A percentile compares a stretch with the other conserved stretches of the same genome.
These are phyloP conservation scores for Wickerhamiella galacta DNA, from an alignment of 805 yeast species.

Conservation along the genomic window DNA sequence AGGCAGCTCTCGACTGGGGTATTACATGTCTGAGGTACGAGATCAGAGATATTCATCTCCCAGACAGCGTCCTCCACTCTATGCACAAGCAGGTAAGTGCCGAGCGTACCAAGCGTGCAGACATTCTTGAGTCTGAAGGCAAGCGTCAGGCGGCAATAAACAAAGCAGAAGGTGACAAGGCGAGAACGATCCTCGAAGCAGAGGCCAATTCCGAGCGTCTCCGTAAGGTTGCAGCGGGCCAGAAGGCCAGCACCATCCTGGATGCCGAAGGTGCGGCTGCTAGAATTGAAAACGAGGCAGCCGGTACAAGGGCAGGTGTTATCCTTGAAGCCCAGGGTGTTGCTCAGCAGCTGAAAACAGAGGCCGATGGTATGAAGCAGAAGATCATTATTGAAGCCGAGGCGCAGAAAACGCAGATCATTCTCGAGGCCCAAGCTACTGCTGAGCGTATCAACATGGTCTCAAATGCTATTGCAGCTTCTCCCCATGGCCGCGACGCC, in stretches of 20 bases:
- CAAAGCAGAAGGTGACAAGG: conserved; percentile 65
- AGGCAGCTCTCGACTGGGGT: conserved; percentile 74
- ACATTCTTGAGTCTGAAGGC: conserved; percentile 71
- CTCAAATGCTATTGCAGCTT: conserved; percentile 46
- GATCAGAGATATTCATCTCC: conserved; percentile 72
- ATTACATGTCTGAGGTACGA: conserved; percentile 66
- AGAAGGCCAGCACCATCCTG: conserved; percentile 47
- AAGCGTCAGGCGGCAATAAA: conserved; percentile 57
- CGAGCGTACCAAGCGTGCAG: conserved; percentile 69
- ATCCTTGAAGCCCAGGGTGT: conserved; percentile 34
- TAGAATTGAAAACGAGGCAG: conserved; percentile 37
- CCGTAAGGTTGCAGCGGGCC: conserved; percentile 54
- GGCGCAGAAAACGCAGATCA: conserved; percentile 36
- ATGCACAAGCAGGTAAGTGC: conserved; percentile 80
- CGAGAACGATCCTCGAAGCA: conserved; percentile 47
- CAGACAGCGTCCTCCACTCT: conserved; percentile 62
- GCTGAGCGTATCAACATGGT: conserved; percentile 49
- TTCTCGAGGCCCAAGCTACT: conserved; percentile 59
- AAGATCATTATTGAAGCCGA: conserved; percentile 1
- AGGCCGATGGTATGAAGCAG: conserved; percentile 2
- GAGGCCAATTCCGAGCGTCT: conserved; percentile 49
- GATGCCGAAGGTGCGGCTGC: conserved; percentile 29
- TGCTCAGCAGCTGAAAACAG: not conserved
- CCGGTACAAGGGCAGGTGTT: conserved; percentile 58
- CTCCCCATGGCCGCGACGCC: conserved; percentile 58